phyloP scores from a whole-genome alignment of 495 filamentous ascomycete genomes.

The Acidiella bohemica region DNA sequence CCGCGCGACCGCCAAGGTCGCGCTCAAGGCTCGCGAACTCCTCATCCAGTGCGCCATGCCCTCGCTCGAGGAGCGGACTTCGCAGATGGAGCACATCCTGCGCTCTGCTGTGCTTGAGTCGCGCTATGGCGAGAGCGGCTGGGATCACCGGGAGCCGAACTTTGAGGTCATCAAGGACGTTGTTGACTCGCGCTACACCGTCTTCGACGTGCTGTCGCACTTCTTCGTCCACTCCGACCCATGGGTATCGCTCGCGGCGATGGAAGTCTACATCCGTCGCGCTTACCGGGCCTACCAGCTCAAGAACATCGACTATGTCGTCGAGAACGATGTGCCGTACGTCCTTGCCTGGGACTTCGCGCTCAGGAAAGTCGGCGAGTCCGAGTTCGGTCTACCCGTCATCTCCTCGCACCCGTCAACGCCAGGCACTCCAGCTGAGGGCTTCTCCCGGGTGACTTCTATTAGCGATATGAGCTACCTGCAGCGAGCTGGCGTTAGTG shows the following conservation, averaged over 20 bases:
- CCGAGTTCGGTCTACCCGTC: conserved; percentile 70
- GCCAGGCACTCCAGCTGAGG: conserved; percentile 63
- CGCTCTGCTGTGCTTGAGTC: conserved; percentile 95
- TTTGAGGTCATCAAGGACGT: conserved; percentile 85
- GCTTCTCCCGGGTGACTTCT: conserved; percentile 59
- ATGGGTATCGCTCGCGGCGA: conserved; percentile 85
- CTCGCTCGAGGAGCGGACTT: conserved; percentile 82
- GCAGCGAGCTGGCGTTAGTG: conserved; percentile 45
- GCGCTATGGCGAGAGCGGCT: conserved; percentile 90
- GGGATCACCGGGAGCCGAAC: conserved; percentile 88
- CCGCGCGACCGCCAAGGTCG: conserved; percentile 82
- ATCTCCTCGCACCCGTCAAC: conserved; percentile 66
- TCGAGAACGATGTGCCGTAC: conserved; percentile 61
- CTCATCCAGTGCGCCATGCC: conserved; percentile 94
- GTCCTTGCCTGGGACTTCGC: conserved; percentile 91
- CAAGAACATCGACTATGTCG: conserved; percentile 76
- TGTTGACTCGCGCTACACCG: conserved; percentile 94
- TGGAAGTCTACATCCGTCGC: conserved; percentile 92
- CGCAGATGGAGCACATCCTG: conserved; percentile 97
- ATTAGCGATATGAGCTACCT: conserved; percentile 95
- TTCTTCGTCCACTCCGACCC: conserved; percentile 92
- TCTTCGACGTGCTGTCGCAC: conserved; percentile 85
- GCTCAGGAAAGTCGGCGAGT: conserved; percentile 77
- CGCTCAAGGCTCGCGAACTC: conserved; percentile 90
- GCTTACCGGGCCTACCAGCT: conserved; percentile 92